Base-by-base conservation (phyloP, 371 early-diverging fungal species). In the Choanephora cucurbitarum region DNA sequence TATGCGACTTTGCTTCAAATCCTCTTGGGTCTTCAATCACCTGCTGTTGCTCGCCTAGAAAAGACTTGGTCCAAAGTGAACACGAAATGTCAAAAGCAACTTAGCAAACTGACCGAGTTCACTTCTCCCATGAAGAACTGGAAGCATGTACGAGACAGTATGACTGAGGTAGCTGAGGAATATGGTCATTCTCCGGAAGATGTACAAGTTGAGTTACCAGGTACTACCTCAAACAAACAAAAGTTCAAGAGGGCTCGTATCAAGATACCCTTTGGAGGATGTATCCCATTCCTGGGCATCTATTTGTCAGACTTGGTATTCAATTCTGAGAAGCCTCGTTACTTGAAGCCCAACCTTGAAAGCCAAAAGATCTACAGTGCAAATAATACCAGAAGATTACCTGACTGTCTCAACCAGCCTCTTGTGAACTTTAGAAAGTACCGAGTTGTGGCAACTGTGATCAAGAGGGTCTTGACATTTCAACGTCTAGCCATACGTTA, bases 291-390 rank as follows among this genome's bases (percentile, higher is more conserved):
- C 44, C 55, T 85, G n/a, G 86, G 80, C 8, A 75, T 89, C 17
- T 89, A 84, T 45, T 64, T 89, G 0, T 86, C 86, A 6, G 89
- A 89, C 40, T 69, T 89, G 5, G 70, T 85, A 1, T 85, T 80
- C 58, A 89, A 87, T 53, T 71, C 82, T 11, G 87, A 88, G 57
- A 69, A 81, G 24, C 84, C 85, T 6, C 65, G 83, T 0, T 82
- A 73, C 46, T 59, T 83, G 9, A 77, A 76, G 24, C 68, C 79
- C 15, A 74, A 67, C 23, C 41, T 56, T 10, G 66, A 65, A 11
- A 42, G 56, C 17, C 69, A 62, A 41, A 47, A 45, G 5, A 71
- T 70, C 31, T 72, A 69, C 45, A 59, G 52, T 53, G 53, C 55
- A 17, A 52, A 66, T 21, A 55, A 47, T 18, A 58, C 58, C 0